phyloP scores from a whole-genome alignment of 2,329 filamentous ascomycete genomes.

The Colletotrichum destructivum region DNA sequence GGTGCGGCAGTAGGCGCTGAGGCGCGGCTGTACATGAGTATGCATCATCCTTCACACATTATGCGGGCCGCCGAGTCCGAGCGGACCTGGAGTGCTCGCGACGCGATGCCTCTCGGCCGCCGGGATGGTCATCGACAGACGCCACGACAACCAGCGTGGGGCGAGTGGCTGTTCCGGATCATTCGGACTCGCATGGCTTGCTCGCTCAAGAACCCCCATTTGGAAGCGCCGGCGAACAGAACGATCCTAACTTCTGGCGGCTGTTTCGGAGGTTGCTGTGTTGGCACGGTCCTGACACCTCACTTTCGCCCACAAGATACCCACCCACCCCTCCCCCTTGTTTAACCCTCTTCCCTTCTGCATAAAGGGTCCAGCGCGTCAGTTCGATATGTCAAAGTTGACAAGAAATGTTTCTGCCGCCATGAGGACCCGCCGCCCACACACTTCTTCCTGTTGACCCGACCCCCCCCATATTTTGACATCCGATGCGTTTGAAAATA shows the following conservation, averaged over 20 bases:
- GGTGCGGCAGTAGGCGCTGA: slow-evolving; percentile 34
- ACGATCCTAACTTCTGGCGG: slow-evolving; percentile 22
- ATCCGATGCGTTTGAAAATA: slow-evolving; percentile 19
- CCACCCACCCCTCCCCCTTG: slow-evolving; percentile 4
- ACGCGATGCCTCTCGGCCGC: slow-evolving; percentile 9
- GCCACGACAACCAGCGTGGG: neutral
- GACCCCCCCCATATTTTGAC: neutral
- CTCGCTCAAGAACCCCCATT: neutral
- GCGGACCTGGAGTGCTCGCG: slow-evolving; percentile 18
- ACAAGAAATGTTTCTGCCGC: neutral
- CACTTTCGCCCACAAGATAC: slow-evolving; percentile 15
- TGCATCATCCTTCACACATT: slow-evolving; percentile 16
- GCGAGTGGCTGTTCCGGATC: slow-evolving; percentile 11
- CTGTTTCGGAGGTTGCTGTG: slow-evolving; percentile 18
- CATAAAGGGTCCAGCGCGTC: slow-evolving; percentile 26
- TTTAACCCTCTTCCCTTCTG: slow-evolving; percentile 21
- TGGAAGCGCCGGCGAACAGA: slow-evolving; percentile 12
- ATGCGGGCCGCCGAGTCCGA: slow-evolving; percentile 25
- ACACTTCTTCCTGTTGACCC: neutral
- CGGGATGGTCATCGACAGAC: slow-evolving; percentile 1
- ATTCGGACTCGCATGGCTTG: slow-evolving; percentile 38
- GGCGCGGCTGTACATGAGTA: slow-evolving; percentile 49
- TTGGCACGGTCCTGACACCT: slow-evolving; percentile 24
- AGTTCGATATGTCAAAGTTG: slow-evolving; percentile 29
- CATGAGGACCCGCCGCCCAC: neutral